Evolutionary conservation across 495 filamentous ascomycete species (phyloP).

Genomic region (Hypoxylon intermedium): DNA sequence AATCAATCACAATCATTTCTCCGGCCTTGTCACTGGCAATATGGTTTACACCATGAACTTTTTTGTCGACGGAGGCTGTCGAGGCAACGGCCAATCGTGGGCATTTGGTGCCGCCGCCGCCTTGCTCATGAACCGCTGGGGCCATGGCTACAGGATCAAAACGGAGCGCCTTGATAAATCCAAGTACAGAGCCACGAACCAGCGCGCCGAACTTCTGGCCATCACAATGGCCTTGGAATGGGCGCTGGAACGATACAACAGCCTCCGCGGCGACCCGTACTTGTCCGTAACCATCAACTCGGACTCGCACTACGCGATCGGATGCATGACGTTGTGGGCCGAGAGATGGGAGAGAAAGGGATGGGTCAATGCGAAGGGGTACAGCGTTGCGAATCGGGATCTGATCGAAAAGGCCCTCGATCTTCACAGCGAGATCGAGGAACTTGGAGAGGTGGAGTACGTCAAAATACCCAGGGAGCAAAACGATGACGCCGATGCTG

Average conservation of each 20-base stretch:
- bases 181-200: slow-evolving; percentile 44
- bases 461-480: slow-evolving; percentile 33
- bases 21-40: too few relatives aligned
- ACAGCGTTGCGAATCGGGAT: slow-evolving; percentile 43
- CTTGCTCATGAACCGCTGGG: slow-evolving; percentile 22
- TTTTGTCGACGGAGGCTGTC: slow-evolving; percentile 50
- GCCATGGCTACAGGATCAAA: not conserved
- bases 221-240: slow-evolving; percentile 49
- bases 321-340: slow-evolving; percentile 41
- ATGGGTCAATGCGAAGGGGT: slow-evolving; percentile 37
- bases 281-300: slow-evolving; percentile 39
- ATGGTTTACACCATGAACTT: slow-evolving; percentile 54
- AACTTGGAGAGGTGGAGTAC: slow-evolving; percentile 42
- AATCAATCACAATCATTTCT: too few relatives aligned
- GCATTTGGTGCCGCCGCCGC: slow-evolving; percentile 49
- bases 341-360: slow-evolving; percentile 41
- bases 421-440: slow-evolving; percentile 37
- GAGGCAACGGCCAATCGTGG: slow-evolving; percentile 40
- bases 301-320: slow-evolving; percentile 44
- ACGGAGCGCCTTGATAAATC: not conserved
- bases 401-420: slow-evolving; percentile 44
- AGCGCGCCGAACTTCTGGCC: slow-evolving; percentile 50
- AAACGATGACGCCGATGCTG: slow-evolving; percentile 37
- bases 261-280: slow-evolving; percentile 13
- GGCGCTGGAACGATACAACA: slow-evolving; percentile 39